Conservation (phyloP, 768 basidiomycete genomes). For the Trametes punicea region DNA sequence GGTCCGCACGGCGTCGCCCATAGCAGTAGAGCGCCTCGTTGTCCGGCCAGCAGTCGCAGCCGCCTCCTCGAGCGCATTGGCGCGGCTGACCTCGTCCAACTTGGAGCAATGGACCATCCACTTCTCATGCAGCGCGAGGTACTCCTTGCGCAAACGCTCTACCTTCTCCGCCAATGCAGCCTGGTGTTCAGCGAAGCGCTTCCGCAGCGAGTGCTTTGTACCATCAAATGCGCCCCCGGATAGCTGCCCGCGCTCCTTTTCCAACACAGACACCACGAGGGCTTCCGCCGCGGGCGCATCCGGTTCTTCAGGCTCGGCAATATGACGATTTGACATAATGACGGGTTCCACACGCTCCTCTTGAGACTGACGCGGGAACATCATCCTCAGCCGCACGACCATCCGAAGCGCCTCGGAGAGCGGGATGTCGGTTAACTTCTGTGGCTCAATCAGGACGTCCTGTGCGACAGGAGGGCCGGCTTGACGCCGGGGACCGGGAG, state of each 20-base stretch:
- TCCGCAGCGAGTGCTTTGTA: slow-evolving; percentile 47
- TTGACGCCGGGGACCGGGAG: not conserved
- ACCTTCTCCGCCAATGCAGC: slow-evolving; percentile 51
- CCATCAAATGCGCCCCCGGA: slow-evolving; percentile 38
- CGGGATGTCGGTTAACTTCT: slow-evolving; percentile 29
- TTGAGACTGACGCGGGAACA: slow-evolving; percentile 52
- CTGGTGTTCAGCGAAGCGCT: slow-evolving; percentile 54
- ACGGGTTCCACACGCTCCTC: slow-evolving; percentile 63
- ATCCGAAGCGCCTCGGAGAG: slow-evolving; percentile 60
- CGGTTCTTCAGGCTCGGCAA: slow-evolving; percentile 34
- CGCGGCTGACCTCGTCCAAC: slow-evolving; percentile 59
- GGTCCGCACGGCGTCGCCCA: slow-evolving; percentile 88
- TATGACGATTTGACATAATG: slow-evolving; percentile 53
- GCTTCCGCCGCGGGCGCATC: slow-evolving; percentile 31
- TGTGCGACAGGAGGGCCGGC: not conserved
- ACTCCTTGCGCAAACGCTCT: slow-evolving; percentile 57
- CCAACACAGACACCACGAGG: slow-evolving; percentile 47
- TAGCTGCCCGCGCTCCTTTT: slow-evolving; percentile 33
- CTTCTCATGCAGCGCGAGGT: slow-evolving; percentile 60
- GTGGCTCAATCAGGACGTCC: not conserved
- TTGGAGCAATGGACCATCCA: slow-evolving; percentile 72
- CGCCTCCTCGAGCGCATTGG: slow-evolving; percentile 41
- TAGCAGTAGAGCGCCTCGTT: slow-evolving; percentile 69
- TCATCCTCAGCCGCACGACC: slow-evolving; percentile 58
- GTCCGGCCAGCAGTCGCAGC: slow-evolving; percentile 48